These are phyloP conservation scores for Trypanosoma conorhini DNA, from an alignment of 208 protist genomes.

Conservation along the genomic window DNA sequence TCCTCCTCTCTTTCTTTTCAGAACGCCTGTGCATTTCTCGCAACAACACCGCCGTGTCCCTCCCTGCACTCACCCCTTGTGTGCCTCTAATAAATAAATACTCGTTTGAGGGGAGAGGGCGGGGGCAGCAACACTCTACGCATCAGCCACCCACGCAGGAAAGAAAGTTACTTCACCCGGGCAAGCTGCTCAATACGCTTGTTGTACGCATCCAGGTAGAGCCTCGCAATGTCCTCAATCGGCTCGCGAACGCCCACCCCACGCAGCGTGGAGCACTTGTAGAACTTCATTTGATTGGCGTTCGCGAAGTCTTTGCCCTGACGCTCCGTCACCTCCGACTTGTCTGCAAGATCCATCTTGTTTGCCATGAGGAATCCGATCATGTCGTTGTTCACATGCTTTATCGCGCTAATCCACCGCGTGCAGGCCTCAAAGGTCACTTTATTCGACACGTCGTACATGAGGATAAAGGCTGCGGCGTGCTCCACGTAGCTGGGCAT, in stretches of 20 bases:
- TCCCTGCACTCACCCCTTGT: background rate
- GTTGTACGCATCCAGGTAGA: conserved; percentile 74
- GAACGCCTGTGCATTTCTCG: background rate
- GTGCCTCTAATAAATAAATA: background rate
- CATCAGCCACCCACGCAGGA: background rate
- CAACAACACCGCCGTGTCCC: background rate
- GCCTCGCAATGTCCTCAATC: conserved; percentile 68
- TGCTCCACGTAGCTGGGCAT: conserved; percentile 64
- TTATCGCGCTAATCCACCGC: conserved; percentile 71
- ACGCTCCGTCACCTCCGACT: conserved; percentile 85
- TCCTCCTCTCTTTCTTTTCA: background rate
- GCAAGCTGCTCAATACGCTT: conserved; percentile 47
- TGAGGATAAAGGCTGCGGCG: conserved; percentile 75
- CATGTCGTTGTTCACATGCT: conserved; percentile 59
- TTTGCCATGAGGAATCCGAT: conserved; percentile 84
- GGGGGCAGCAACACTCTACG: background rate
- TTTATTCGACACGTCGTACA: conserved; percentile 93
- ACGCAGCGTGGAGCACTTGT: conserved; percentile 86
- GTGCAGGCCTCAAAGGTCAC: conserved; percentile 86
- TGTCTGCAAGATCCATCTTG: conserved; percentile 87
- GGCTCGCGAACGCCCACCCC: conserved; percentile 81
- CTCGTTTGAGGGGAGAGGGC: background rate
- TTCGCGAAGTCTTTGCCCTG: conserved; percentile 81
- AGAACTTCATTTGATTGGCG: conserved; percentile 77
- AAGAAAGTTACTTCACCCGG: conserved; percentile 21